Conservation (phyloP, 2,329 filamentous ascomycete genomes). For the Exutisphaerella laricina region DNA sequence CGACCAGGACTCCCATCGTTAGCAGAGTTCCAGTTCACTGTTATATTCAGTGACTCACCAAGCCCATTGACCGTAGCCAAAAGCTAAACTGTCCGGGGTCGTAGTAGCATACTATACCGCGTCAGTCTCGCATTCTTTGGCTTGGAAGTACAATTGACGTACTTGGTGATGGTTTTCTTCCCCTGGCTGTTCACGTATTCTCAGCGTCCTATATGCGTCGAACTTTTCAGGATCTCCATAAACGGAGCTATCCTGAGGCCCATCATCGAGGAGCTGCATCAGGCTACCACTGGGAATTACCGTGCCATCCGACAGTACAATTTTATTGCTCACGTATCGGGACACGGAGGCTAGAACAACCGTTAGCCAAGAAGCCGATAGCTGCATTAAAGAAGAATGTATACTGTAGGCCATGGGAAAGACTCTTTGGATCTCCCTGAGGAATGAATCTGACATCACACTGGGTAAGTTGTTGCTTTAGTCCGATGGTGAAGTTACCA, state of each 20-base stretch:
- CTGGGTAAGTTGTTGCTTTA: no score
- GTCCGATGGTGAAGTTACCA: no score
- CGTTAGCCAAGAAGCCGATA: no score
- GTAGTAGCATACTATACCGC: slow-evolving; percentile 16
- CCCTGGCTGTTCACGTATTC: slow-evolving; percentile 18
- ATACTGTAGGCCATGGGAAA: no score
- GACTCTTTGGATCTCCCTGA: slow-evolving; percentile 24
- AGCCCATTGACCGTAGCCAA: slow-evolving; percentile 32
- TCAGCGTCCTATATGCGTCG: slow-evolving; percentile 21
- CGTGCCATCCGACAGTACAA: slow-evolving; percentile 14
- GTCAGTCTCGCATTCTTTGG: no score
- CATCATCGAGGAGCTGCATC: slow-evolving; percentile 14
- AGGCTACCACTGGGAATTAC: slow-evolving; percentile 21
- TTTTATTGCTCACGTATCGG: background rate
- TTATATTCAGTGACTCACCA: background rate
- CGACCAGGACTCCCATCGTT: slow-evolving; percentile 26
- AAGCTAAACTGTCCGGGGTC: slow-evolving; percentile 21
- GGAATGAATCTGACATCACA: slow-evolving; percentile 28
- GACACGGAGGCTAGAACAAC: background rate
- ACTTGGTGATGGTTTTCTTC: slow-evolving; percentile 24
- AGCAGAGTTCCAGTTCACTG: background rate
- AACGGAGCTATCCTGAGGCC: slow-evolving; percentile 10
- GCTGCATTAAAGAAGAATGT: no score
- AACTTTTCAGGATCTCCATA: slow-evolving; percentile 22
- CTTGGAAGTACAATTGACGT: no score